phyloP scores from a whole-genome alignment of 2,329 filamentous ascomycete species.

The Ceratocystis variospora region DNA sequence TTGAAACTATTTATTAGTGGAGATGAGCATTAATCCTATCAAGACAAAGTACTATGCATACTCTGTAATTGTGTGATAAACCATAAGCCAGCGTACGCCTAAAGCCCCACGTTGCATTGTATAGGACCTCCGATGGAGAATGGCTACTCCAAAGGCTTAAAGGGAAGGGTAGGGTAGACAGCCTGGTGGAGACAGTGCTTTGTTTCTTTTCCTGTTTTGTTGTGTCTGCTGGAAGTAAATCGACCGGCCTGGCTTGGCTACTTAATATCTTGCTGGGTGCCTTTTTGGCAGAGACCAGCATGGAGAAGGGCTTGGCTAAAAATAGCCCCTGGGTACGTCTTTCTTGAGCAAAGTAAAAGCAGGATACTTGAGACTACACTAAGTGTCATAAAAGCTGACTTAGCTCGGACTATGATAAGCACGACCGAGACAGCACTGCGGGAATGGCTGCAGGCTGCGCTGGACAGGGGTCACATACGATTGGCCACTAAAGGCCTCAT shows the following conservation, averaged over 20 bases:
- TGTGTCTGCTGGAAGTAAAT: background rate
- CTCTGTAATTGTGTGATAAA: background rate
- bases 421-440: background rate
- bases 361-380: too few species aligned
- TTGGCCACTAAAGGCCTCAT: too few species aligned
- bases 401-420: background rate
- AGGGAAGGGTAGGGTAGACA: background rate
- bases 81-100: background rate
- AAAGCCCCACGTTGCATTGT: background rate
- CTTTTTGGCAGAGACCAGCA: background rate
- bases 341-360: too few species aligned
- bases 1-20: too few species aligned
- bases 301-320: background rate
- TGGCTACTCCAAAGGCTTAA: background rate
- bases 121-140: background rate
- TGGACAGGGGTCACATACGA: background rate
- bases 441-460: background rate
- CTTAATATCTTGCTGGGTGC: background rate
- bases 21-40: background rate
- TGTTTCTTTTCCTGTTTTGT: background rate
- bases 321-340: too few species aligned
- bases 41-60: conserved; percentile 6
- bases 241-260: background rate
- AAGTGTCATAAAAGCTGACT: background rate
- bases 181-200: background rate